phyloP scores from a whole-genome alignment of 164 flowering plant species.

The Vitis amurensis region DNA sequence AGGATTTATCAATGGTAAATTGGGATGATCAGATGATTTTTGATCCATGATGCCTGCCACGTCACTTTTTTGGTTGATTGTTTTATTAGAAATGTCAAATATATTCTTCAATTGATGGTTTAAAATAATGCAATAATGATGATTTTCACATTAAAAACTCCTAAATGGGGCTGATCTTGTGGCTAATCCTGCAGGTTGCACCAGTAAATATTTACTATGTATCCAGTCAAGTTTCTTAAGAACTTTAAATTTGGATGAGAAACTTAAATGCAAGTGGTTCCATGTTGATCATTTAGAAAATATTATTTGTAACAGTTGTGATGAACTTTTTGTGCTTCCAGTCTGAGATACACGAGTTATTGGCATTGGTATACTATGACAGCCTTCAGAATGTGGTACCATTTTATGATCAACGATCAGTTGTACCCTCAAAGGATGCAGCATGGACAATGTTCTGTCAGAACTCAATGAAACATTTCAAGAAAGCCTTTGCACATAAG shows the following conservation, averaged over 20 bases:
- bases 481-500: constrained; percentile 82
- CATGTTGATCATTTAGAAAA: neutral
- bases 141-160: no score
- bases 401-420: constrained; percentile 83
- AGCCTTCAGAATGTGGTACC: constrained; percentile 97
- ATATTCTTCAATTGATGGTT: neutral
- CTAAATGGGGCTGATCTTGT: no score
- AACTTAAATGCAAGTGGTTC: constrained; percentile 2
- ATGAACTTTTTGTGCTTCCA: constrained; percentile 33
- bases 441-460: constrained; percentile 72
- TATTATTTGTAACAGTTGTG: neutral
- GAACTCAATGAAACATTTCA: constrained; percentile 84
- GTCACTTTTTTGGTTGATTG: neutral
- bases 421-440: constrained; percentile 63
- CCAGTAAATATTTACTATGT: neutral
- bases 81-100: neutral
- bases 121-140: neutral
- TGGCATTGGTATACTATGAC: constrained; percentile 97
- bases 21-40: no score
- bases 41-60: no score
- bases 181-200: neutral
- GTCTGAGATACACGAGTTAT: constrained; percentile 87
- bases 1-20: neutral
- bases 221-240: neutral
- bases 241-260: neutral